Conservation (phyloP, 2,329 filamentous ascomycete species). For the Epichloe hybrida region DNA sequence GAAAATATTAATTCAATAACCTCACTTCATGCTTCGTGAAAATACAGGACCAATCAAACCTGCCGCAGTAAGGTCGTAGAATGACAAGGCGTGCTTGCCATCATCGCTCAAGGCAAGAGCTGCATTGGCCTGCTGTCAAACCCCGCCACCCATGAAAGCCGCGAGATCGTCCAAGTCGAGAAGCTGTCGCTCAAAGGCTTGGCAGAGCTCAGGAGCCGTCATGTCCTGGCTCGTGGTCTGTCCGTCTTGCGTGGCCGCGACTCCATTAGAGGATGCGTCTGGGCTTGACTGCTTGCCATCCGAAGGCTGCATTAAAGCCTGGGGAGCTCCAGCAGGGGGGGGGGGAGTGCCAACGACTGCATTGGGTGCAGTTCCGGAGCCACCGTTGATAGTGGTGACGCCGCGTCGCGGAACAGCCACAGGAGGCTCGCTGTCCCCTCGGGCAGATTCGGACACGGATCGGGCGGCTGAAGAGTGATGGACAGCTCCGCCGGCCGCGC, state of each 20-base stretch:
- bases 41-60: neutral
- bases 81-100: no score
- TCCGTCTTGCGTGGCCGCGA: constrained; percentile 17
- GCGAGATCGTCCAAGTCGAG: constrained; percentile 47
- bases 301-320: constrained; percentile 12
- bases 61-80: no score
- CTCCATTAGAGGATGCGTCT: constrained; percentile 18
- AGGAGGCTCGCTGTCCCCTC: constrained; percentile 41
- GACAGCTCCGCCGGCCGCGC: constrained; percentile 11
- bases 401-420: constrained; percentile 35
- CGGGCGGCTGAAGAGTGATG: constrained; percentile 21
- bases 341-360: constrained; percentile 29
- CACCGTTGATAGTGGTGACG: constrained; percentile 46
- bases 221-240: constrained; percentile 34
- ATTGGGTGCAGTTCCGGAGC: constrained; percentile 34
- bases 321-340: constrained; percentile 18
- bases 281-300: constrained; percentile 26
- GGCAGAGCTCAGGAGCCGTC: constrained; percentile 44
- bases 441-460: constrained; percentile 26
- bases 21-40: neutral
- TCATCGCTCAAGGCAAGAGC: no score
- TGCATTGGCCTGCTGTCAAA: constrained; percentile 21
- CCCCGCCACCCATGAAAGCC: constrained; percentile 49
- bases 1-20: neutral
- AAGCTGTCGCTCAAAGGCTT: constrained; percentile 45